A percentile compares a stretch with the other conserved stretches of the same genome.
Evolutionary conservation across 2,329 filamentous ascomycete species (phyloP).

Genomic region (Acephala macrosclerotiorum): DNA sequence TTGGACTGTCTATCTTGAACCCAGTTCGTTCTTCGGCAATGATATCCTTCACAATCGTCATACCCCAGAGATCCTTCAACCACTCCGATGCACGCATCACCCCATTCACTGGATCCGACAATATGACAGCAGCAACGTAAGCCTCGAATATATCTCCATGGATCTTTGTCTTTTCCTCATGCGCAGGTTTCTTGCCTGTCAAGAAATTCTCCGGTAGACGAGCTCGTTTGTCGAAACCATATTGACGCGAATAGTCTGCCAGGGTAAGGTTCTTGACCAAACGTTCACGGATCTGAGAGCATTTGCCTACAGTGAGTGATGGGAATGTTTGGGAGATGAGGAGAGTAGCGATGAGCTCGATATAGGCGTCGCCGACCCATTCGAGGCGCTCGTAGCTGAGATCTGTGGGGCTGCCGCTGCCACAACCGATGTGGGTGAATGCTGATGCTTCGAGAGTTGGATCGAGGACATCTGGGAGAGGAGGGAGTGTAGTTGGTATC

Average conservation of each 20-base stretch:
- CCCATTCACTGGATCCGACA: conserved; percentile 70
- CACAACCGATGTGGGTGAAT: conserved; percentile 64
- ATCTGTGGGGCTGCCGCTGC: conserved; percentile 33
- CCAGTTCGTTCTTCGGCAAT: conserved; percentile 44
- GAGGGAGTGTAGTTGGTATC: conserved; percentile 58
- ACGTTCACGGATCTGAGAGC: conserved; percentile 78
- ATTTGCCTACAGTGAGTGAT: conserved; percentile 69
- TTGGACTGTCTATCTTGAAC: conserved; percentile 34
- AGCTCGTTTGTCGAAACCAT: conserved; percentile 73
- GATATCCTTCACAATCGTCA: conserved; percentile 65
- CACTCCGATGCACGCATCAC: conserved; percentile 69
- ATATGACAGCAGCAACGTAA: conserved; percentile 81
- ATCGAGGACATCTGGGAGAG: conserved; percentile 68
- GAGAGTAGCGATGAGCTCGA: conserved; percentile 78
- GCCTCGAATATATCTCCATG: conserved; percentile 90
- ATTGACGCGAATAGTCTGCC: conserved; percentile 71
- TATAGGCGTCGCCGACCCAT: conserved; percentile 86
- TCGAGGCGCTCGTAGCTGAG: conserved; percentile 81
- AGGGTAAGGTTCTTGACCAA: conserved; percentile 85
- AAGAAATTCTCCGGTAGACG: conserved; percentile 48
- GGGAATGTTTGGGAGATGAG: conserved; percentile 79
- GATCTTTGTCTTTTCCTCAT: conserved; percentile 73
- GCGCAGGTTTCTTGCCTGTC: neutral
- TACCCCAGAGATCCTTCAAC: conserved; percentile 79
- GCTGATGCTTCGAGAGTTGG: conserved; percentile 65